Conservation (phyloP, 2,329 filamentous ascomycete genomes). For the Pyrenophora teres region DNA sequence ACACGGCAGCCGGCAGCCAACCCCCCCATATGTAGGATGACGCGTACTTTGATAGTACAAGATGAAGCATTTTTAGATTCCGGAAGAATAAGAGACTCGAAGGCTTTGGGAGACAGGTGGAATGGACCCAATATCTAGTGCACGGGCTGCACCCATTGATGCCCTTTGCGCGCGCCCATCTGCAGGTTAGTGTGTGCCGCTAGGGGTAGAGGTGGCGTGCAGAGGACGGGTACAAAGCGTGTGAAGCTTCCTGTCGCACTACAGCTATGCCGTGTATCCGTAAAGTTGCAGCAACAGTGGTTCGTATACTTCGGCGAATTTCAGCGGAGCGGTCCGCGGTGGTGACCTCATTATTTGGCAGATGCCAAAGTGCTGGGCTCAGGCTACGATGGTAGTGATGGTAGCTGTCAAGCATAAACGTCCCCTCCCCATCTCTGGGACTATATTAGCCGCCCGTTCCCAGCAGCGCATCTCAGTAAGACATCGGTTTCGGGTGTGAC, state of each 20-base stretch:
- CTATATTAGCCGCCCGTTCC: no score
- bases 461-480: no score
- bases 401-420: constrained; percentile 2
- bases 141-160: not conserved
- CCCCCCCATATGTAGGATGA: constrained; percentile 12
- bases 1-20: constrained; percentile 11
- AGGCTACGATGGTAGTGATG: constrained; percentile 7
- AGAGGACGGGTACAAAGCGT: constrained; percentile 21
- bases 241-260: constrained; percentile 17
- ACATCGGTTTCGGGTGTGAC: no score
- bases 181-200: not conserved
- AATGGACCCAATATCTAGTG: not conserved
- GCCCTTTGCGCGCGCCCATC: not conserved
- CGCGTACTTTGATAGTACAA: constrained; percentile 4
- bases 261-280: constrained; percentile 13
- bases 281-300: constrained; percentile 2
- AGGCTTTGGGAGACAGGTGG: not conserved
- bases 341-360: not conserved
- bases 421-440: not conserved
- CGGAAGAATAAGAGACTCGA: not conserved
- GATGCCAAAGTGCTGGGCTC: not conserved
- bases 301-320: constrained; percentile 9
- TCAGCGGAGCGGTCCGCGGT: constrained; percentile 12
- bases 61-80: not conserved
- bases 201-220: constrained; percentile 8